Evolutionary conservation across 1,284 basidiomycete species (phyloP), one percentile per base, ranked within the genome.

Genomic region (Sanguinoderma infundibulare): DNA sequence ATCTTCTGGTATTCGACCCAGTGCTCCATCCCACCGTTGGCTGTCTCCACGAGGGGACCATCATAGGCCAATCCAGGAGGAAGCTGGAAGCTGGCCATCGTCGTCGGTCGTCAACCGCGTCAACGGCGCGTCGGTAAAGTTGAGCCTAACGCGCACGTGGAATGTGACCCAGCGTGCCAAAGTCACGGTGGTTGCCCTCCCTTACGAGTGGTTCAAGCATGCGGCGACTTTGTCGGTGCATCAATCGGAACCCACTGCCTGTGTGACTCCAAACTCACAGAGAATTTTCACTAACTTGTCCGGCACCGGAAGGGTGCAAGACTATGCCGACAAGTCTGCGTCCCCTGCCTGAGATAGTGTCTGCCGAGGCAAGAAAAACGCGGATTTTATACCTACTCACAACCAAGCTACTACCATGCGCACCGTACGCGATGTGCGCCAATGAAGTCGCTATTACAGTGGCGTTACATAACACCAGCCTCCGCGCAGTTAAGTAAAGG

Each of bases 1-100:
- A 73, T 71, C 28, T 73, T 71, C 8, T 74, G 69, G 63, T 77
- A 76, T 6, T 61, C 42, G 26, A 72, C 46, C 85, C 85, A 87
- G 6, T 75, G 69, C 6, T 73, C 68, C 0, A 72, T 26, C 1
- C 82, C 82, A 9, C 79, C 79, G 59, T 71, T 77, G 17, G 72
- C 67, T 44, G 70, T 59, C 39, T 63, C 61, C 0, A 58, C 59
- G 4, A 68, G 44, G 8, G 57, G 55, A 14, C 75, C 69, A 28
- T 71, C 61, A 40, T 74, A 73, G 20, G 71, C 56, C n/a, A 83
- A 65, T 3, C 81, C 81, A 10, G 79, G 78, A 55, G 71, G 71
- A n/a, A 68, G 44, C 15, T 54, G 56, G 9, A 56, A 12, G 7
- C 0, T 34, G 10, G 38, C n/a, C 53, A 34, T 54, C 15, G 26